phyloP scores from a whole-genome alignment of 257 asterid species.

The Solanum tacnaense region DNA sequence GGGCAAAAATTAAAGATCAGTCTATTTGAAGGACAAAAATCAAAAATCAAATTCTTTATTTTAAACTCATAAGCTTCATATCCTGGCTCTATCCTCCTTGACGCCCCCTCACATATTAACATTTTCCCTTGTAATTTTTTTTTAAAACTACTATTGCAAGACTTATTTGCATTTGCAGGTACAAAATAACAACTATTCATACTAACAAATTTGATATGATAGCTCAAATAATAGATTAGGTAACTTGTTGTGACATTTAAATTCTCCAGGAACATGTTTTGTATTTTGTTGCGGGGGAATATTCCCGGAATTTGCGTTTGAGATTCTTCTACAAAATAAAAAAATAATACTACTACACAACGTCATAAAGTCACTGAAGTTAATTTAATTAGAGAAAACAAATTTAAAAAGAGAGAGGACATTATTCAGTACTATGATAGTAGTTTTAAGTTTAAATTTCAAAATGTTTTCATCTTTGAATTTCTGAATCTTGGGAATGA shows the following conservation, averaged over 20 bases:
- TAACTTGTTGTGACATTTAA: neutral
- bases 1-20: neutral
- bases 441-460: neutral
- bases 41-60: neutral
- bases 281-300: neutral
- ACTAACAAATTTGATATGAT: neutral
- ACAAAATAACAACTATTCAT: neutral
- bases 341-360: neutral
- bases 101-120: neutral
- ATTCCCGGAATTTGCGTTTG: neutral
- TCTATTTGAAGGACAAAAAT: neutral
- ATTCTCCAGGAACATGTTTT: neutral
- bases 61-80: neutral
- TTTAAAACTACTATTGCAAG: neutral
- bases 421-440: neutral
- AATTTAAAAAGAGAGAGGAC: neutral
- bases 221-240: neutral
- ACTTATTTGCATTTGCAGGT: neutral
- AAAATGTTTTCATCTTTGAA: neutral
- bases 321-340: neutral
- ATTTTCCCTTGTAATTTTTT: neutral
- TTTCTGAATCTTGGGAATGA: neutral
- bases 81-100: neutral
- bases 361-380: neutral
- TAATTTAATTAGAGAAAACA: neutral